Percentiles rank a stretch among this genome's conserved stretches.
Conservation (phyloP, 2,329 filamentous ascomycete genomes). For the Trichoderma cornu-damae region DNA sequence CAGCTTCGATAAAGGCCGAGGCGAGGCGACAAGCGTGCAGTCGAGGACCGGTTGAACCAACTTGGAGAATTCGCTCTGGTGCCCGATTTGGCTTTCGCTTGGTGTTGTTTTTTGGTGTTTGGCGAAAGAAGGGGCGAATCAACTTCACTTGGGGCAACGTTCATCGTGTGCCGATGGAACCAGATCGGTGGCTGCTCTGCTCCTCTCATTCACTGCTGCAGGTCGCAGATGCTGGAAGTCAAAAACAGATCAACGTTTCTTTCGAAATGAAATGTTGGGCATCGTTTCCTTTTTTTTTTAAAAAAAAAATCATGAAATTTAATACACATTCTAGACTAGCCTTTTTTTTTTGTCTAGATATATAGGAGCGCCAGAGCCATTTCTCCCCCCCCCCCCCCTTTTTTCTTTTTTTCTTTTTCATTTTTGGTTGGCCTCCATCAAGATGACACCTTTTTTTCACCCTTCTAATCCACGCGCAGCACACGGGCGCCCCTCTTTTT, state of each 20-base stretch:
- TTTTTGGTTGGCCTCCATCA: slow-evolving; percentile 21
- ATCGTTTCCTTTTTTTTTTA: neutral
- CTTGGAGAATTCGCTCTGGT: neutral
- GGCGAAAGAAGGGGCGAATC: too few species aligned
- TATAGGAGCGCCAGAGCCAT: slow-evolving; percentile 22
- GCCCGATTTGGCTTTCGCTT: too few species aligned
- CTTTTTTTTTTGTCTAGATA: slow-evolving; percentile 36
- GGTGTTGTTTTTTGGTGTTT: too few species aligned
- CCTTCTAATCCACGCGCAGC: slow-evolving; percentile 62
- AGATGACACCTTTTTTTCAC: neutral
- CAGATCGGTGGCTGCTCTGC: too few species aligned
- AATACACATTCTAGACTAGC: slow-evolving; percentile 36
- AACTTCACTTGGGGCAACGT: too few species aligned
- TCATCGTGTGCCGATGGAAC: too few species aligned
- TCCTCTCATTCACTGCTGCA: neutral
- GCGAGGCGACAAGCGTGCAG: neutral
- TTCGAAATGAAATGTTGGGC: neutral
- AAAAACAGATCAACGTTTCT: too few species aligned
- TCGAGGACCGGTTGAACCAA: too few species aligned
- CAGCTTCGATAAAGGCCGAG: neutral
- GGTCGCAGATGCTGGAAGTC: too few species aligned
- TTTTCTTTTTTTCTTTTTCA: too few species aligned
- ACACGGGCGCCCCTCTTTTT: slow-evolving; percentile 70
- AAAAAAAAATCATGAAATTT: slow-evolving; percentile 34
- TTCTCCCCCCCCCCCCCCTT: too few species aligned